Percentiles rank a stretch among this genome's conserved stretches.
Conservation (phyloP, 352 stramenopile species). For the Phytophthora uliginosa region DNA sequence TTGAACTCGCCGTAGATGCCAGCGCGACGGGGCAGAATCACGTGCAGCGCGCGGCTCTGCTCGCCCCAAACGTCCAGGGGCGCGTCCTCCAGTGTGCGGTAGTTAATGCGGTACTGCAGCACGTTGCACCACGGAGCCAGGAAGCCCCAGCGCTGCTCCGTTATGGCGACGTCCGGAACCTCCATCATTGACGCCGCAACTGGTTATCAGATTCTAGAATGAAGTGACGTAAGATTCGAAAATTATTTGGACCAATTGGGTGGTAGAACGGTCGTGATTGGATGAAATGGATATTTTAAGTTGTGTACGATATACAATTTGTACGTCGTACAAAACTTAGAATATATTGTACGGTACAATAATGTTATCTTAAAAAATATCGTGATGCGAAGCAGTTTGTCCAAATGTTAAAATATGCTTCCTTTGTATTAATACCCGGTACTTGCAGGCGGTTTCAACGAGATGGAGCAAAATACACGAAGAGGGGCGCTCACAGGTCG, state of each 20-base stretch:
- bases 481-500: background rate
- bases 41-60: background rate
- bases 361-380: no score
- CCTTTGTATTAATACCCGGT: background rate
- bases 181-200: background rate
- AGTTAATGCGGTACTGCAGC: background rate
- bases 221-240: background rate
- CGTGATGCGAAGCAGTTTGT: no score
- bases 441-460: background rate
- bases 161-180: background rate
- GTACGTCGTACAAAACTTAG: no score
- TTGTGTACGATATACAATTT: no score
- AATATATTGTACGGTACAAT: no score
- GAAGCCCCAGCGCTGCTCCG: background rate
- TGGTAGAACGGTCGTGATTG: background rate
- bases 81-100: background rate
- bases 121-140: background rate
- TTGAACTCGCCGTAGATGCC: conserved; percentile 11
- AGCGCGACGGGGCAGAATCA: background rate
- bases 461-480: background rate
- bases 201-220: conserved; percentile 1
- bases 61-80: background rate
- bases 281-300: background rate
- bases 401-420: no score
- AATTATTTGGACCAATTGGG: background rate